Percentiles rank a stretch among this genome's conserved stretches.
Evolutionary conservation across 2,329 filamentous ascomycete genomes (phyloP).

Genomic region (Ophiosphaerella korrae): DNA sequence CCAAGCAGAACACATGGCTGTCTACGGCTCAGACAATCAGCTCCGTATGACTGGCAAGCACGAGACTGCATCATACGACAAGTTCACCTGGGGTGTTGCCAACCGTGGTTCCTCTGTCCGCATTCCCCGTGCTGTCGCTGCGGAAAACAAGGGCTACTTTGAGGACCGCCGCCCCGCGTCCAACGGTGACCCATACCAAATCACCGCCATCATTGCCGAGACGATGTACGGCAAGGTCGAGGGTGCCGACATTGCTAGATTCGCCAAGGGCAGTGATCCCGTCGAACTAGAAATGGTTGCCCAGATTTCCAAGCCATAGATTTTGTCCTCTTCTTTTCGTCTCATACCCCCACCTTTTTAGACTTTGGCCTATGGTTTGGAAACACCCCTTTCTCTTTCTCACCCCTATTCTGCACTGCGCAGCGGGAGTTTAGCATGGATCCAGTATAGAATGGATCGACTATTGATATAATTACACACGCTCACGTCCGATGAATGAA

Average conservation of each 20-base stretch:
- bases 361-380: not conserved
- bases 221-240: conserved; percentile 61
- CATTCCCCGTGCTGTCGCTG: conserved; percentile 82
- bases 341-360: conserved; percentile 18
- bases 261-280: conserved; percentile 40
- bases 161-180: conserved; percentile 73
- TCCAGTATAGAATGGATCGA: not conserved
- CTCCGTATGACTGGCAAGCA: conserved; percentile 89
- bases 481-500: not conserved
- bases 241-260: conserved; percentile 53
- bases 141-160: conserved; percentile 94
- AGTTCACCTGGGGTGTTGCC: conserved; percentile 92
- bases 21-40: conserved; percentile 96
- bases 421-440: conserved; percentile 5
- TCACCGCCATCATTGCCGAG: conserved; percentile 79
- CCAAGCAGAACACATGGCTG: conserved; percentile 70
- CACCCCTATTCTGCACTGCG: conserved; percentile 4
- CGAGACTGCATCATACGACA: conserved; percentile 92
- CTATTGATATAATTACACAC: not conserved
- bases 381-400: not conserved
- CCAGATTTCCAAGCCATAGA: conserved; percentile 35
- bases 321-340: not conserved
- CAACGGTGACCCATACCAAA: conserved; percentile 87
- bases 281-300: conserved; percentile 45
- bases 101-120: conserved; percentile 95